These are phyloP conservation scores for Zymoseptoria ardabiliae DNA, from an alignment of 2,329 filamentous ascomycete genomes.

Conservation along the genomic window DNA sequence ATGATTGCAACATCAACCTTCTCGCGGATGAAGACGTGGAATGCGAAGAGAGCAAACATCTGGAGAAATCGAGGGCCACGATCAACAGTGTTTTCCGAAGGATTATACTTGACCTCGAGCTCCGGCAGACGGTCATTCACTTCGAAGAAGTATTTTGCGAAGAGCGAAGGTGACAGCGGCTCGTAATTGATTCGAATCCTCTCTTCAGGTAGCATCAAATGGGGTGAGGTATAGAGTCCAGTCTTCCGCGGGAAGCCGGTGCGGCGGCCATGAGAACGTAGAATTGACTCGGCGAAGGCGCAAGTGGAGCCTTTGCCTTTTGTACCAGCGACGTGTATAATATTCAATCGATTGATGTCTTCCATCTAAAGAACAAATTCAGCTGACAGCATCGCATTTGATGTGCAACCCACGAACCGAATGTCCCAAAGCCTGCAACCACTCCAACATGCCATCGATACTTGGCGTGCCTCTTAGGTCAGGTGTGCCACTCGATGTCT, in stretches of 20 bases:
- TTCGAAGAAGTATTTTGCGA: constrained; percentile 73
- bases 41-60: constrained; percentile 77
- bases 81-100: constrained; percentile 57
- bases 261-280: constrained; percentile 48
- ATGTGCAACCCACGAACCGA: constrained; percentile 6
- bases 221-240: constrained; percentile 78
- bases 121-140: constrained; percentile 59
- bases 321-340: constrained; percentile 81
- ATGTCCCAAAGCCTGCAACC: constrained; percentile 19
- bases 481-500: constrained; percentile 5
- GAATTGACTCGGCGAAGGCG: constrained; percentile 69
- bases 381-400: neutral
- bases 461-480: constrained; percentile 16
- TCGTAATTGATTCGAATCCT: constrained; percentile 70
- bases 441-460: constrained; percentile 19
- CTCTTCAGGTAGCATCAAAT: constrained; percentile 72
- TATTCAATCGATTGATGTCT: constrained; percentile 20
- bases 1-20: constrained; percentile 70
- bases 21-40: constrained; percentile 73
- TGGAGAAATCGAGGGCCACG: constrained; percentile 59
- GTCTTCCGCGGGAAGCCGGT: constrained; percentile 34
- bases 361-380: constrained; percentile 5
- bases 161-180: constrained; percentile 58
- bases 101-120: constrained; percentile 29
- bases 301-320: constrained; percentile 90